Conservation (phyloP, 1,139 yeast species). For the Saccharomyces hybrid region DNA sequence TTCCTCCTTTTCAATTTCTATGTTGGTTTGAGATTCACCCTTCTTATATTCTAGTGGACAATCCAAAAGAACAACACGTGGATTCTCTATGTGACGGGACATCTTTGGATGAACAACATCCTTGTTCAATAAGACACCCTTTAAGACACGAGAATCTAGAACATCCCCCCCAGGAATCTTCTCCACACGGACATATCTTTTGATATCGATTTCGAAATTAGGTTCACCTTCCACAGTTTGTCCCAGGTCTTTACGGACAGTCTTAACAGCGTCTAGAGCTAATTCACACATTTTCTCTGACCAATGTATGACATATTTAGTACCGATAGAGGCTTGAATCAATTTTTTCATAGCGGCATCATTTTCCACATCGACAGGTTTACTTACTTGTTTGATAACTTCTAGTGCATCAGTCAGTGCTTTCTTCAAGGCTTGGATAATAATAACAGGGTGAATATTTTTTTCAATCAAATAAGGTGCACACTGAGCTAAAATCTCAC, state of each 20-base stretch:
- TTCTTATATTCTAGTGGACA: conserved; percentile 97
- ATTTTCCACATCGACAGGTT: conserved; percentile 74
- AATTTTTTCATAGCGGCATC: conserved; percentile 83
- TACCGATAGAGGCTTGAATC: conserved; percentile 89
- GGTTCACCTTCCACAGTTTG: conserved; percentile 35
- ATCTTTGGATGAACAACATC: conserved; percentile 98
- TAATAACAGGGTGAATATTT: conserved; percentile 93
- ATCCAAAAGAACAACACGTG: conserved; percentile 80
- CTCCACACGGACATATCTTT: conserved; percentile 88
- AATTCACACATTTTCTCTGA: conserved; percentile 84
- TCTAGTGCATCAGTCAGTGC: conserved; percentile 89
- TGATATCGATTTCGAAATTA: conserved; percentile 69
- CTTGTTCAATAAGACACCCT: conserved; percentile 89
- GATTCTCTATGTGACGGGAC: conserved; percentile 83
- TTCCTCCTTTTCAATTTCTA: conserved; percentile 91
- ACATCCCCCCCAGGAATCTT: conserved; percentile 98
- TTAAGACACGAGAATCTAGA: conserved; percentile 76
- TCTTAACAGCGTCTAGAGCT: conserved; percentile 81
- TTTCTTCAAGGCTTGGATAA: conserved; percentile 87
- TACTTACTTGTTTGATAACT: conserved; percentile 76
- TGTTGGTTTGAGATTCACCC: conserved; percentile 98
- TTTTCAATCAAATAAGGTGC: conserved; percentile 85
- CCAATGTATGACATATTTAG: conserved; percentile 92
- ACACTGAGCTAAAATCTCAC: conserved; percentile 92
- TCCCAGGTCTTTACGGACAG: conserved; percentile 64